A percentile compares a stretch with the other conserved stretches of the same genome.
phyloP scores from a whole-genome alignment of 1,139 yeast species.

The Protomyces lactucae-debilis region DNA sequence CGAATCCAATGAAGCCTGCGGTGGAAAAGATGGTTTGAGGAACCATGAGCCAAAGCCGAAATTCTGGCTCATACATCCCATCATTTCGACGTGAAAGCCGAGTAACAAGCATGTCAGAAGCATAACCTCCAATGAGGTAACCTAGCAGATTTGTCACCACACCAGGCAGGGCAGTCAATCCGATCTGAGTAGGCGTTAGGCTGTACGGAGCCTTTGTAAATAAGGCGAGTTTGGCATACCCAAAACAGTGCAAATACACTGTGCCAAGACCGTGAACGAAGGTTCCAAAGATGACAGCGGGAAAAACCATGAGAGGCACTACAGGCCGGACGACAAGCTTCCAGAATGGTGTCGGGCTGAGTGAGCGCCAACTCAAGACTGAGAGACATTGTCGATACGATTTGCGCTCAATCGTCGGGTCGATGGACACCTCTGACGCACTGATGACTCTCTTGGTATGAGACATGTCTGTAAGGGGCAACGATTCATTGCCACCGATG shows the following conservation, averaged over 20 bases:
- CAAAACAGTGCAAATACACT: conserved; percentile 59
- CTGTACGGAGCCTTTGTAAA: conserved; percentile 48
- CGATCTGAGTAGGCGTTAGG: conserved; percentile 49
- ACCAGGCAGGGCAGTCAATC: conserved; percentile 56
- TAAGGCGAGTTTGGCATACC: conserved; percentile 53
- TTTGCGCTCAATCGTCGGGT: background rate
- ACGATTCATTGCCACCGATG: background rate
- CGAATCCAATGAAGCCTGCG: conserved; percentile 58
- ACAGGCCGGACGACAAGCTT: conserved; percentile 53
- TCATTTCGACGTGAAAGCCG: conserved; percentile 42
- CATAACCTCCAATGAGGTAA: conserved; percentile 51
- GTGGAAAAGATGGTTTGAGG: conserved; percentile 49
- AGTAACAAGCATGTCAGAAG: conserved; percentile 48
- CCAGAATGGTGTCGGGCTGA: conserved; percentile 44
- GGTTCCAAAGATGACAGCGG: conserved; percentile 53
- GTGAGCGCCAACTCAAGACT: background rate
- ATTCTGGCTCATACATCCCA: conserved; percentile 62
- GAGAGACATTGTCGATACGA: background rate
- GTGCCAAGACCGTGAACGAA: conserved; percentile 54
- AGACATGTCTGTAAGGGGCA: background rate
- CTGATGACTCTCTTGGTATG: background rate
- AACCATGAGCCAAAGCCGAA: conserved; percentile 51
- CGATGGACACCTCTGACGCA: background rate
- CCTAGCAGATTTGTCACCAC: conserved; percentile 59
- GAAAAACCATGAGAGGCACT: conserved; percentile 50